Evolutionary conservation across 805 yeast species (phyloP).

Genomic region (Saccharomycopsis lassenensis): DNA sequence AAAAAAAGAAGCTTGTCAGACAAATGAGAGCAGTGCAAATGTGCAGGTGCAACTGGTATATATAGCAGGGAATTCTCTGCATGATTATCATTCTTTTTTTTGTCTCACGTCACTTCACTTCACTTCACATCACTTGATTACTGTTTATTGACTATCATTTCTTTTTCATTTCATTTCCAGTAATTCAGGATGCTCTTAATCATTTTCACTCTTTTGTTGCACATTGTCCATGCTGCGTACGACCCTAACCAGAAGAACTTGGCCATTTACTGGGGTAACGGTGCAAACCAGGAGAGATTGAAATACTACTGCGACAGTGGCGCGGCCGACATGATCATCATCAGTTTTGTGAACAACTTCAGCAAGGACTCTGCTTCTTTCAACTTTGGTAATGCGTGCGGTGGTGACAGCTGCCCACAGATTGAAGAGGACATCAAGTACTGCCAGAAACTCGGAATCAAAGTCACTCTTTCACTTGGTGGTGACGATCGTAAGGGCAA

Average conservation of each 20-base stretch:
- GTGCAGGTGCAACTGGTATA: too few relatives aligned
- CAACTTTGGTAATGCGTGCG: conserved; percentile 36
- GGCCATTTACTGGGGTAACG: conserved; percentile 57
- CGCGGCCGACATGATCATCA: conserved; percentile 35
- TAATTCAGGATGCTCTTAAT: too few relatives aligned
- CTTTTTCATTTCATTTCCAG: too few relatives aligned
- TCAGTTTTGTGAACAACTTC: conserved; percentile 23
- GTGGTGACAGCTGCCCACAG: conserved; percentile 24
- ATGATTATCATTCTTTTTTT: too few relatives aligned
- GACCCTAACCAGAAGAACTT: conserved; percentile 29
- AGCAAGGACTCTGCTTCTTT: conserved; percentile 21
- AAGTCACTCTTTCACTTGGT: conserved; percentile 61
- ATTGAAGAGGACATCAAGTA: conserved; percentile 58
- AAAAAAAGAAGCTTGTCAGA: too few relatives aligned
- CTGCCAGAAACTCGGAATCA: conserved; percentile 74
- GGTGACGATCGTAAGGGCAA: conserved; percentile 53
- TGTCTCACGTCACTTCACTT: too few relatives aligned
- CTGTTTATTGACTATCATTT: too few relatives aligned
- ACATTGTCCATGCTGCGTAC: conserved; percentile 8
- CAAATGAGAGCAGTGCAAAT: too few relatives aligned
- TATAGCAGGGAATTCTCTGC: too few relatives aligned
- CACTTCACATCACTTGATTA: too few relatives aligned
- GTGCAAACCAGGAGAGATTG: conserved; percentile 34
- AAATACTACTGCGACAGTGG: conserved; percentile 42
- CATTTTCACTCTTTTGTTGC: not conserved